A percentile compares a stretch with the other conserved stretches of the same genome.
Conservation (phyloP, 768 basidiomycete genomes). For the Leucogyrophana mollusca region DNA sequence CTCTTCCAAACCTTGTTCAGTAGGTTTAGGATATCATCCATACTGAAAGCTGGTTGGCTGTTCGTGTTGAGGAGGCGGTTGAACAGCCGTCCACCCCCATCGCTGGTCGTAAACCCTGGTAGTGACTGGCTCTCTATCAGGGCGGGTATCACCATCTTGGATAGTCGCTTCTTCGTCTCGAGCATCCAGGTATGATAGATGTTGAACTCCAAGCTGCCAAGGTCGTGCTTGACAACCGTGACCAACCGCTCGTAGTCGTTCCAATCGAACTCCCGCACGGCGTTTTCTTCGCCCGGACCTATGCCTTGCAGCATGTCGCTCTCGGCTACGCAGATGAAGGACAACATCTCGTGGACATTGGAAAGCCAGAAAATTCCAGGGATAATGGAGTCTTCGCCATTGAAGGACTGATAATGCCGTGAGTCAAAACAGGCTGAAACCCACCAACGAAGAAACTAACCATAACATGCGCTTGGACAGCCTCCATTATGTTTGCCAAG, state of each 20-base stretch:
- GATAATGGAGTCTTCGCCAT: slow-evolving; percentile 90
- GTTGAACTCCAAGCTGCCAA: slow-evolving; percentile 98
- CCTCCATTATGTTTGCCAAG: slow-evolving; percentile 98
- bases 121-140: slow-evolving; percentile 96
- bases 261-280: slow-evolving; percentile 94
- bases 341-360: slow-evolving; percentile 98
- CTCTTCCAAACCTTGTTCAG: slow-evolving; percentile 98
- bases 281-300: slow-evolving; percentile 91
- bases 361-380: slow-evolving; percentile 99
- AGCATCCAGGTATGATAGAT: slow-evolving; percentile 99
- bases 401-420: slow-evolving; percentile 62
- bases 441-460: slow-evolving; percentile 55
- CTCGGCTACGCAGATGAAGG: slow-evolving; percentile 98
- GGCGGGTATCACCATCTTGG: slow-evolving; percentile 99
- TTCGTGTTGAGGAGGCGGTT: slow-evolving; percentile 88
- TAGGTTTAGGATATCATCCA: slow-evolving; percentile 97
- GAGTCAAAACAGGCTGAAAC: slow-evolving; percentile 1
- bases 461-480: slow-evolving; percentile 96
- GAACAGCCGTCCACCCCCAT: slow-evolving; percentile 91
- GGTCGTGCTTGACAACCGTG: slow-evolving; percentile 97
- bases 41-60: slow-evolving; percentile 86
- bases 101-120: slow-evolving; percentile 95
- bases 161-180: slow-evolving; percentile 93
- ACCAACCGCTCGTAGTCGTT: slow-evolving; percentile 94
- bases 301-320: slow-evolving; percentile 98